Base-by-base conservation (phyloP, 2,329 filamentous ascomycete genomes). In the Penicillium sp. region DNA sequence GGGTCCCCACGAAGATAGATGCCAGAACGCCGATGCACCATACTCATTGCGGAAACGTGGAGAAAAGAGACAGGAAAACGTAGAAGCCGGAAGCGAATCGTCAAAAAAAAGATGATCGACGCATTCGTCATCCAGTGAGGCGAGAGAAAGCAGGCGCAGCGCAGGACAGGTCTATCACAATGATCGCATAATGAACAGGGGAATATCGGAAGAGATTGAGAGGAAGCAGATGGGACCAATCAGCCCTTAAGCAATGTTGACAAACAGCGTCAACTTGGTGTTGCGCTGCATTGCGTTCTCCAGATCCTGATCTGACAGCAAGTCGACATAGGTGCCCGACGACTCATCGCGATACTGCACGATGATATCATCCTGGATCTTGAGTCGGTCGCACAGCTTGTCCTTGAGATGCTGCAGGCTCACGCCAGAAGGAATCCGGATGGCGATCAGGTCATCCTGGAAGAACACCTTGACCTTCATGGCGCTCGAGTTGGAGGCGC, bases 401-500 rank as follows among this genome's bases (percentile, higher is more conserved):
- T 92, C 89, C 68, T 89, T 89, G 8, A 99, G 83, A 62, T 92
- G 89, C 55, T 85, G 82, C 75, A 89, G 95, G 55, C 84, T 84
- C 69, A 96, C 92, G 56, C 96, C 90, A 1, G 85, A 84, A 0
- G 94, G 90, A 57, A 98, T 91, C 37, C 93, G 88, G 69, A 99
- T 92, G 47, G 95, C 90, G 66, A 97, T 94, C 58, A 96, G 86
- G 67, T 97, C 94, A 61, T 93, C 90, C 65, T 94, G 90, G 79
- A 92, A 97, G 79, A 91, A 95, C 55, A 97, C 89, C 79, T 98
- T 98, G 74, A 98, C 90, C 77, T 97, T 98, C 81, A 97, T 89
- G 3, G 86, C 84, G 7, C 83, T 78, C 49, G 68, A 67, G 60
- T 71, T 74, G 10, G 77, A 77, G 5, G 71, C 67, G 28, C 65